Evolutionary conservation across 2,329 filamentous ascomycete species (phyloP), one percentile per base, ranked within the genome.

Genomic region (Aspergillus sp.): DNA sequence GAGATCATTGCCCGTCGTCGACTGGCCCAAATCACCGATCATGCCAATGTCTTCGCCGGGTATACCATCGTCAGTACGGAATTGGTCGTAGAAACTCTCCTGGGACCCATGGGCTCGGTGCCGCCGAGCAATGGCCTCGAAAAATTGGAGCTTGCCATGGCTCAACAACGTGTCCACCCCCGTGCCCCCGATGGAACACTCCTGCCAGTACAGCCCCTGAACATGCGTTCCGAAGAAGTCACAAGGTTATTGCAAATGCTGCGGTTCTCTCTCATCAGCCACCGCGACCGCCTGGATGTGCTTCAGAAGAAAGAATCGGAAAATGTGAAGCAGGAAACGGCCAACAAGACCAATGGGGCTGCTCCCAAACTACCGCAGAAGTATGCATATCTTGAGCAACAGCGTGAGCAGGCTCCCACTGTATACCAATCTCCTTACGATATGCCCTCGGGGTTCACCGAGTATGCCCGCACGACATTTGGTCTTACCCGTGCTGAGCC

Each of bases 351-450:
- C n/a, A 69, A 67, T 35, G 65, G 70, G 25, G 63, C 69, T 2
- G 62, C 64, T 19, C 64, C 70, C 27, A 71, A 71, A 55, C 59
- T 75, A 63, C 69, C 71, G 15, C 73, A 73, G 43, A 74, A 70
- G 58, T 77, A 72, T 59, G 71, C 74, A 37, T 76, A 72, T 59
- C 68, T 77, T 41, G 74, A 77, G 52, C 70, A 73, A 47, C 73
- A 76, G 57, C 70, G 70, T 49, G 70, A 71, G 40, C 66, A 74
- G 56, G 66, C 68, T 25, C 70, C 74, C 55, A 66, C 70, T 52
- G 74, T 77, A 33, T 78, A 78, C 60, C 73, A 71, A 60, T 78
- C 76, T 9, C 76, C 76, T 17, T 78, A 78, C 63, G 72, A 77
- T 57, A 74, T 75, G 64, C 75, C 74, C 25, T 76, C 73, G 31